Conservation (phyloP, 768 basidiomycete species). For the Fomitopsis serialis region DNA sequence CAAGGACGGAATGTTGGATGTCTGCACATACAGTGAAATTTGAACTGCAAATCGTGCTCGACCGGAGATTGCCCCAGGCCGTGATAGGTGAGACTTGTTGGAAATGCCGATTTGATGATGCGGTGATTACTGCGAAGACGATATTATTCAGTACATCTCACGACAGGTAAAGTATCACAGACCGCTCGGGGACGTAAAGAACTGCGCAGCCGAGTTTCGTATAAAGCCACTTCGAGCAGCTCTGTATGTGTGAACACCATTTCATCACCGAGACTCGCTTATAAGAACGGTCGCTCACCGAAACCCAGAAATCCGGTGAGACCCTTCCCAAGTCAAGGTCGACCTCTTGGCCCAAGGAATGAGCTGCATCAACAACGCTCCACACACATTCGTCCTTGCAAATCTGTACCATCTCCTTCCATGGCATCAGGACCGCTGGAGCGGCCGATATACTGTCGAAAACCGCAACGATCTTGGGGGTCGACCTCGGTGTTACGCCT, state of each 20-base stretch:
- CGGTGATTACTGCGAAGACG: conserved; percentile 50
- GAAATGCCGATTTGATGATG: conserved; percentile 48
- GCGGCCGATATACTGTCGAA: conserved; percentile 60
- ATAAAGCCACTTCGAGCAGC: conserved; percentile 82
- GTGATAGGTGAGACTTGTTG: conserved; percentile 44
- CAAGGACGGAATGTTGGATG: neutral
- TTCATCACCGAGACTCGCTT: neutral
- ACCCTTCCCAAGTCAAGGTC: conserved; percentile 42
- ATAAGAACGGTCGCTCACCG: conserved; percentile 37
- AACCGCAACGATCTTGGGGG: conserved; percentile 46
- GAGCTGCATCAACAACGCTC: conserved; percentile 71
- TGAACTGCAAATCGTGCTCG: conserved; percentile 36
- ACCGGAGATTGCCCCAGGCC: neutral
- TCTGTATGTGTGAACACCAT: conserved; percentile 33
- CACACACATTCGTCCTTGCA: conserved; percentile 55
- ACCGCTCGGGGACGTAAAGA: neutral
- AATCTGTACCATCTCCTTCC: conserved; percentile 59
- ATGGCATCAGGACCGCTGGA: conserved; percentile 61
- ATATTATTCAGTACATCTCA: conserved; percentile 24
- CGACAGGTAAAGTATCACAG: conserved; percentile 26
- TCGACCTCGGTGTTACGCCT: conserved; percentile 17
- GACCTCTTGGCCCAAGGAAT: conserved; percentile 64
- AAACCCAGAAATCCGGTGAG: conserved; percentile 73
- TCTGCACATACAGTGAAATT: conserved; percentile 42
- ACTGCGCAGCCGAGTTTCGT: conserved; percentile 50